Percentiles rank a stretch among this genome's conserved stretches.
phyloP scores from a whole-genome alignment of 345 rosid species.

The Corchorus capsularis region DNA sequence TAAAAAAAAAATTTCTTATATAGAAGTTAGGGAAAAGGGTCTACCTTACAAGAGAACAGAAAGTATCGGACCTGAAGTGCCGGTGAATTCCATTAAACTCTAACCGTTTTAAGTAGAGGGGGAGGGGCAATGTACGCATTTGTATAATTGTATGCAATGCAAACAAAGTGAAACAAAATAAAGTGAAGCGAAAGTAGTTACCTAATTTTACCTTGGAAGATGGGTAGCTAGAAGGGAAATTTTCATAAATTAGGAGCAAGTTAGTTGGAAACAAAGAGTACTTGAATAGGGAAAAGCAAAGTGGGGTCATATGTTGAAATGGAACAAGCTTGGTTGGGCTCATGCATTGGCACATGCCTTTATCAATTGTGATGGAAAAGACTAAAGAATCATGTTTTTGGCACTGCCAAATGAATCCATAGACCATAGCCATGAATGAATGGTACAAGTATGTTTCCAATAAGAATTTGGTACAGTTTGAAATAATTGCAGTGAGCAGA shows the following conservation, averaged over 20 bases:
- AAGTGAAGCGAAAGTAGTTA: no score
- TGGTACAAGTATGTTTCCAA: background rate
- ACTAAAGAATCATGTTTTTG: background rate
- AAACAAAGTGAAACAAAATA: no score
- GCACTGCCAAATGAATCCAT: background rate
- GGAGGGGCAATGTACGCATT: no score
- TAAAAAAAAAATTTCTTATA: no score
- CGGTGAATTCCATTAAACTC: no score
- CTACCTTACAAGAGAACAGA: no score
- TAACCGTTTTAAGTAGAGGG: no score
- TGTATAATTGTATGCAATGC: no score
- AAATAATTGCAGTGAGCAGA: background rate
- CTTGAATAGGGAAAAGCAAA: background rate
- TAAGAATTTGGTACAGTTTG: background rate
- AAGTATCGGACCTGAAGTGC: no score
- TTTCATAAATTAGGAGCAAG: no score
- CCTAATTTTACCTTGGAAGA: background rate
- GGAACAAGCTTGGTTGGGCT: background rate
- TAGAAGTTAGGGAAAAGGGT: no score
- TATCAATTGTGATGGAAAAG: background rate
- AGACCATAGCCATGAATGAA: slow-evolving; percentile 11
- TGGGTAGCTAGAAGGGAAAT: background rate
- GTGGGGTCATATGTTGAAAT: background rate
- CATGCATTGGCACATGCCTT: slow-evolving; percentile 1
- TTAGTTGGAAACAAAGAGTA: background rate